Evolutionary conservation across 192 early-diverging fungal species (phyloP), one percentile per base, ranked within the genome.

Genomic region (Rhizophagus sp.): DNA sequence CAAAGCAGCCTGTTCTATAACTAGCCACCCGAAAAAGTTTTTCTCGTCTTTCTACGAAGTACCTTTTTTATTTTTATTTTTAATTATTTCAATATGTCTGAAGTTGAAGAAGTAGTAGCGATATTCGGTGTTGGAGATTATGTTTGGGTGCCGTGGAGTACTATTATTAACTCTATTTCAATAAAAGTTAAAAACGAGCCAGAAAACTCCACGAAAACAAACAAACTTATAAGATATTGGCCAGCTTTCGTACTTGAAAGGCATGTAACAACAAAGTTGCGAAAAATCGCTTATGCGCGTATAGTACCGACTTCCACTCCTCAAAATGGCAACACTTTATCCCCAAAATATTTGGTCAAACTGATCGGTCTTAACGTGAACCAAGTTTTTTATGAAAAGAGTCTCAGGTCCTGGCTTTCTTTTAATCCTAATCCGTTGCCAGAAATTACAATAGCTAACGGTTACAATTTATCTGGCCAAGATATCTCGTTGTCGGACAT

Each of bases 341-440:
- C 65, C 3, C 25, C 65, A 67, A 67, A 33, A 67, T 67, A 67
- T 67, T 67, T 67, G 65, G 65, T 67, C 33, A 67, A 67, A 67
- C 65, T 67, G 13, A 33, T 67, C 13, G 65, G 65, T 67, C 17
- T 67, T 33, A 33, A 67, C 25, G 33, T 67, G 33, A 67, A 27
- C 65, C 65, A 67, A 67, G 65, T 33, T 17, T 67, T 67, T 17
- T 27, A 17, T 27, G 65, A 67, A 67, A 27, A 67, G 15, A 33
- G 27, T 13, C 25, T 67, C 33, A 67, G 15, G 15, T 67, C 65
- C 17, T 67, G 65, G 65, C 13, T 33, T 30, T 33, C 65, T 12
- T 30, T 67, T 67, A 33, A 67, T 5, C 65, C 65, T 33, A 33
- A 67, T 36, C 65, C 65, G 6, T 34, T 67, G 6, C 65, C 65